phyloP scores from a whole-genome alignment of 2,329 filamentous ascomycete species.

The Aspergillus hortae region DNA sequence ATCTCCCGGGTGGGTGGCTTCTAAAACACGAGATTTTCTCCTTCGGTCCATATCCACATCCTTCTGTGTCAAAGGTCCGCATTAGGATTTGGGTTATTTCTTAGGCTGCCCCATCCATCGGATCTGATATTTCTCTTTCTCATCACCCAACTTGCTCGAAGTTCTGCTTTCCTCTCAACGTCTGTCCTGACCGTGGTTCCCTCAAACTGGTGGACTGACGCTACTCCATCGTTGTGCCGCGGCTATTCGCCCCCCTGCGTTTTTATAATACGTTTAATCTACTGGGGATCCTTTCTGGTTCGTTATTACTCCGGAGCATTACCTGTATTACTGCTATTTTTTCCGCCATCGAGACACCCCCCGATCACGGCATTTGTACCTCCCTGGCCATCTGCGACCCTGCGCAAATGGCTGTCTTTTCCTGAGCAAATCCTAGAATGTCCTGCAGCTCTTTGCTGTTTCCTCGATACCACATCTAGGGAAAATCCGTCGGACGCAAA shows the following conservation, averaged over 20 bases:
- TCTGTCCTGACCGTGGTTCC: too few relatives aligned
- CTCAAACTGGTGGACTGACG: not conserved
- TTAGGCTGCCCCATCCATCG: not conserved
- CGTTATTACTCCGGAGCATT: not conserved
- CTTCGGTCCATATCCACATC: not conserved
- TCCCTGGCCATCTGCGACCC: conserved; percentile 3
- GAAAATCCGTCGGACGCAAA: not conserved
- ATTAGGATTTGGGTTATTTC: not conserved
- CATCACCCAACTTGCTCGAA: not conserved
- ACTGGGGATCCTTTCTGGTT: not conserved
- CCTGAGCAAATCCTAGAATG: conserved; percentile 9
- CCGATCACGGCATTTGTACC: conserved; percentile 5
- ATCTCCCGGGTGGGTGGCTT: conserved; percentile 11
- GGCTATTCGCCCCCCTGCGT: not conserved
- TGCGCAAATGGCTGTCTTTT: conserved; percentile 7
- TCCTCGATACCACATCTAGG: not conserved
- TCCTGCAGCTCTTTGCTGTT: conserved; percentile 14
- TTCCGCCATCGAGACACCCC: conserved; percentile 3
- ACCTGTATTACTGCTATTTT: conserved; percentile 3
- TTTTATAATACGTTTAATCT: not conserved
- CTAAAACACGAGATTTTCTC: conserved; percentile 9
- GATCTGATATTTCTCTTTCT: not conserved
- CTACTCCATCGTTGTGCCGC: not conserved
- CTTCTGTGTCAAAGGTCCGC: not conserved
- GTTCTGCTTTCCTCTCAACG: too few relatives aligned